These are phyloP conservation scores for Lolium multiflorum DNA, from an alignment of 176 grass and related monocot species.

Conservation along the genomic window DNA sequence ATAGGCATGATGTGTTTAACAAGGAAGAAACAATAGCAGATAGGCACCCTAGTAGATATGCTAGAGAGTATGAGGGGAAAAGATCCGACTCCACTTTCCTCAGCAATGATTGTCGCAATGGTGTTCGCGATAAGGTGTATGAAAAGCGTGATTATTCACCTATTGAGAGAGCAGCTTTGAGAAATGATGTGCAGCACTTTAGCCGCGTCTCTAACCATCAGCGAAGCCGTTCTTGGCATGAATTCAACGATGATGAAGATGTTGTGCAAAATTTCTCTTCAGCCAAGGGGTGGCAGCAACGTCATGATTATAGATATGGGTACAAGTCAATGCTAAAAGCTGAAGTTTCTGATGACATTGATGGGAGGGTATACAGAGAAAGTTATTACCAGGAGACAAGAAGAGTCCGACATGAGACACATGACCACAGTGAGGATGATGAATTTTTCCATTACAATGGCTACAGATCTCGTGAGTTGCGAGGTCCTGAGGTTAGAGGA, in stretches of 20 bases:
- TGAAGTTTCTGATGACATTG: constrained; percentile 36
- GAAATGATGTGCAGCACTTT: constrained; percentile 34
- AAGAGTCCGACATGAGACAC: constrained; percentile 18
- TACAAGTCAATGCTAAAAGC: constrained; percentile 47
- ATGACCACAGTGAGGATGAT: constrained; percentile 22
- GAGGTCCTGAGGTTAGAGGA: constrained; percentile 35
- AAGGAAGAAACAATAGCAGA: constrained; percentile 43
- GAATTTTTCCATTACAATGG: constrained; percentile 40
- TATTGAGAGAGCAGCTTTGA: constrained; percentile 33
- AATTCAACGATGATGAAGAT: constrained; percentile 48
- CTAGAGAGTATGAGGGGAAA: constrained; percentile 43
- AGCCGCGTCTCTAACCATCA: constrained; percentile 15
- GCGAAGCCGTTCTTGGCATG: constrained; percentile 21
- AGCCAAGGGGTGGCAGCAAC: constrained; percentile 25
- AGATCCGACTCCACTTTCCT: constrained; percentile 41
- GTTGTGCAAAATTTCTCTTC: constrained; percentile 29
- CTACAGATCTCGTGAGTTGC: constrained; percentile 34
- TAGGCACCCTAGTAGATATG: constrained; percentile 40
- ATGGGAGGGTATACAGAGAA: constrained; percentile 41
- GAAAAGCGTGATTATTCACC: constrained; percentile 34
- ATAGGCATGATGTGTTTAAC: constrained; percentile 37
- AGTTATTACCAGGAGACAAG: constrained; percentile 46
- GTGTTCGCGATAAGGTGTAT: constrained; percentile 22
- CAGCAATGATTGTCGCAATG: constrained; percentile 35
- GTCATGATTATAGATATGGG: constrained; percentile 10